Evolutionary conservation across 139 green algal genomes (phyloP), one percentile per base, ranked within the genome.

Genomic region (Deuterostichococcus epilithicus): DNA sequence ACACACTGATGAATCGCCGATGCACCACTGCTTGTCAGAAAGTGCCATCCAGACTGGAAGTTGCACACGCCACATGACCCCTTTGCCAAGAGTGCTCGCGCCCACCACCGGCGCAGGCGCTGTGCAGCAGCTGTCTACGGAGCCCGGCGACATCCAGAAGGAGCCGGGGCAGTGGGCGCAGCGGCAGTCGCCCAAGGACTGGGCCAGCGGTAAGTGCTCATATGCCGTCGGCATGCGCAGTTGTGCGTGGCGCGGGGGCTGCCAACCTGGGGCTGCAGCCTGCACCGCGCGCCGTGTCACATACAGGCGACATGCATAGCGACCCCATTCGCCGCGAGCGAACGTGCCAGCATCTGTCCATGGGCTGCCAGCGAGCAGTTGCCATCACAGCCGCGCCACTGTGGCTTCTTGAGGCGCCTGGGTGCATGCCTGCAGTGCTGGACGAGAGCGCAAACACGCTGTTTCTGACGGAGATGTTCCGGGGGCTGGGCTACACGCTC

Each of bases 381-480:
- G n/a, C n/a, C n/a, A n/a, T n/a, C n/a, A n/a, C n/a, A n/a, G n/a
- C n/a, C n/a, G n/a, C n/a, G n/a, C 52, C 5, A n/a, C 18, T 63
- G 52, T 20, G 52, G 3, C 52, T 30, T 25, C 52, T 63, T 23
- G 52, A 23, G 5, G 18, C 26, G 3, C 52, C 13, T 63, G 18
- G 10, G 13, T 63, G 52, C 18, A 25, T 63, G 18, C 37, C 1
- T 78, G 74, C 80, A 92, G 91, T 98, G 30, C 83, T 99, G 44
- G 95, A 99, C 69, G 90, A 95, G 80, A 94, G 85, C 72, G 89
- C 95, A 4, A 87, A 97, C 66, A 97, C 95, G 33, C 83, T 99
- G n/a, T 97, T 99, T 37, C 71, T 99, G n/a, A 98, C 96, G 13
- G 96, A 99, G 72, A 84, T 99, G 35, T 82, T 90, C 39, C 88